Evolutionary conservation across 2,329 filamentous ascomycete species (phyloP).

Genomic region (Neofusicoccum umdonicola): DNA sequence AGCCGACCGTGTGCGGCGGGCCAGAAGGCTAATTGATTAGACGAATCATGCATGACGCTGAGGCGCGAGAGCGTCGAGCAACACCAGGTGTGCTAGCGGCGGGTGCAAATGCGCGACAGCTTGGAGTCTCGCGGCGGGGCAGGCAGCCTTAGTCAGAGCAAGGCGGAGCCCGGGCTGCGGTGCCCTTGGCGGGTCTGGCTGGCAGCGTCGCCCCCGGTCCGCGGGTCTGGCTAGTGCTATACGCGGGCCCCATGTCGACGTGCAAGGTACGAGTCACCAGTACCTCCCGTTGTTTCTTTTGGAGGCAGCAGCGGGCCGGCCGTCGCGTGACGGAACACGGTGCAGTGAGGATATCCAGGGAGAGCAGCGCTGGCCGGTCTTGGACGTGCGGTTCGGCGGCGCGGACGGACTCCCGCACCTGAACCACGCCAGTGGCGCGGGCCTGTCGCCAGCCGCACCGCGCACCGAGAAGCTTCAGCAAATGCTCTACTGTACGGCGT

Average conservation of each 20-base stretch:
- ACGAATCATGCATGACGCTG: neutral
- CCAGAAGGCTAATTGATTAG: neutral
- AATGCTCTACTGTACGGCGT: neutral
- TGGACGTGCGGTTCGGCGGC: neutral
- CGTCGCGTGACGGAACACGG: neutral
- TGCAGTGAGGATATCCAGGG: neutral
- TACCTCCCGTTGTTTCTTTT: neutral
- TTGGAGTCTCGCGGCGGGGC: neutral
- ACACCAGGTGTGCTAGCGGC: neutral
- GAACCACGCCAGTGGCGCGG: neutral
- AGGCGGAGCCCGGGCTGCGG: neutral
- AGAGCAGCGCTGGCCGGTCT: neutral
- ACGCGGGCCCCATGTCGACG: neutral
- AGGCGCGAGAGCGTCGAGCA: neutral
- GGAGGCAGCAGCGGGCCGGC: neutral
- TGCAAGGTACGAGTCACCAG: neutral
- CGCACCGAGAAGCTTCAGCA: neutral
- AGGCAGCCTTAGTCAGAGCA: neutral
- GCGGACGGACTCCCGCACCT: constrained; percentile 1
- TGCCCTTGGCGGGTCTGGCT: neutral
- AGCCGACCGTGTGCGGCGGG: neutral
- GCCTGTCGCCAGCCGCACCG: neutral
- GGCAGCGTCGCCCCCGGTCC: constrained; percentile 2
- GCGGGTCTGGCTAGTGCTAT: neutral
- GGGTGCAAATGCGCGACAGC: neutral